Evolutionary conservation across 345 rosid species (phyloP).

Genomic region (Populus simonii): DNA sequence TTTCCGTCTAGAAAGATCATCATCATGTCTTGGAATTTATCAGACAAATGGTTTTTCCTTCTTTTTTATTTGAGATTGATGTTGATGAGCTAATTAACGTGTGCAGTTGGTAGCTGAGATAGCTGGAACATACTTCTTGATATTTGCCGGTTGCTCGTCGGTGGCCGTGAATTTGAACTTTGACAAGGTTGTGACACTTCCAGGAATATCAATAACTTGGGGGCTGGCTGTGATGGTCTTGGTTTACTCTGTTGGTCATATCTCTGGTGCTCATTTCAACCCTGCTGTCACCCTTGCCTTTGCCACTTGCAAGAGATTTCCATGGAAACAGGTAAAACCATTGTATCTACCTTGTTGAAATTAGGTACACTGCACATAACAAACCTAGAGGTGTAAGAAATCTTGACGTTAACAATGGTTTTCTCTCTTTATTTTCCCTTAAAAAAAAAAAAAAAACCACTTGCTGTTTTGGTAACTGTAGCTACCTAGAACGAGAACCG

Average conservation of each 20-base stretch:
- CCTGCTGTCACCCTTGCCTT: slow-evolving; percentile 95
- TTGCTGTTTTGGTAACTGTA: background rate
- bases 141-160: slow-evolving; percentile 81
- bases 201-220: slow-evolving; percentile 80
- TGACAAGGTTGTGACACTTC: slow-evolving; percentile 62
- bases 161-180: slow-evolving; percentile 66
- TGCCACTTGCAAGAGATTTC: slow-evolving; percentile 77
- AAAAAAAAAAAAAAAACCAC: no score
- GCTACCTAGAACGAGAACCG: background rate
- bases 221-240: slow-evolving; percentile 88
- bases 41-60: background rate
- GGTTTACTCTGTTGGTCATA: slow-evolving; percentile 82
- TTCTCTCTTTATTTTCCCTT: background rate
- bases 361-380: background rate
- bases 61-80: background rate
- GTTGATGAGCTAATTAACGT: background rate
- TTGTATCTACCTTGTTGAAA: background rate
- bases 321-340: slow-evolving; percentile 59
- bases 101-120: slow-evolving; percentile 71
- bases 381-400: background rate
- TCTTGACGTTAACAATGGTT: background rate
- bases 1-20: background rate
- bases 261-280: slow-evolving; percentile 96
- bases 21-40: background rate
- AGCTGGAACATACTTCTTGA: slow-evolving; percentile 82